Conservation (phyloP, 1,284 basidiomycete species). For the Melampsora americana region DNA sequence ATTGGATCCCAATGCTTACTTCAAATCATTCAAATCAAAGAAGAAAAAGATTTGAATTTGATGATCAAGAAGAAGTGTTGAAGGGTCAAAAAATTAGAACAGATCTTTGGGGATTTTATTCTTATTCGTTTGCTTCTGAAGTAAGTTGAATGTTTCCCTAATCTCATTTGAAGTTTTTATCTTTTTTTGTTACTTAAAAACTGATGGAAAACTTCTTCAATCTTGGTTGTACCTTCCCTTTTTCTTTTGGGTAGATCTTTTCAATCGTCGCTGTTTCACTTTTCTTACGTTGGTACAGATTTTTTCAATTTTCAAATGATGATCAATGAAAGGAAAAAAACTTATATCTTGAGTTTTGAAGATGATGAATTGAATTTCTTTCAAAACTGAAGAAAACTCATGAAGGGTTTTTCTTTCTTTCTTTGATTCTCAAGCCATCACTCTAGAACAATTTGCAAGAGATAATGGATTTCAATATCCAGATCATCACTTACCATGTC, state of each 20-base stretch:
- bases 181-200: not conserved
- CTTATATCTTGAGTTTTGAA: not conserved
- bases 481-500: constrained; percentile 62
- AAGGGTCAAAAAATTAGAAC: not conserved
- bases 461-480: constrained; percentile 73
- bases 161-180: not conserved
- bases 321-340: no score
- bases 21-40: not conserved
- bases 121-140: constrained; percentile 39
- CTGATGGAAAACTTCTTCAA: not conserved
- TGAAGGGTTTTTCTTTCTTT: no score
- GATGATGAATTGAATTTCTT: no score
- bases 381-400: no score
- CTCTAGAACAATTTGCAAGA: constrained; percentile 74
- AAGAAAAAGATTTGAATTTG: not conserved
- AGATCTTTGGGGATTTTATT: constrained; percentile 32
- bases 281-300: constrained; percentile 39
- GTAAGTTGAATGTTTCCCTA: constrained; percentile 4
- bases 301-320: no score
- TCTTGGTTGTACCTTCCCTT: not conserved
- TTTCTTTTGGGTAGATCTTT: constrained; percentile 16
- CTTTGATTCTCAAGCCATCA: constrained; percentile 62
- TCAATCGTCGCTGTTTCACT: constrained; percentile 24
- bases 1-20: not conserved
- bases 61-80: no score